These are phyloP conservation scores for Chytriomyces hyalinus DNA, from an alignment of 192 early-diverging fungal genomes.

Conservation along the genomic window DNA sequence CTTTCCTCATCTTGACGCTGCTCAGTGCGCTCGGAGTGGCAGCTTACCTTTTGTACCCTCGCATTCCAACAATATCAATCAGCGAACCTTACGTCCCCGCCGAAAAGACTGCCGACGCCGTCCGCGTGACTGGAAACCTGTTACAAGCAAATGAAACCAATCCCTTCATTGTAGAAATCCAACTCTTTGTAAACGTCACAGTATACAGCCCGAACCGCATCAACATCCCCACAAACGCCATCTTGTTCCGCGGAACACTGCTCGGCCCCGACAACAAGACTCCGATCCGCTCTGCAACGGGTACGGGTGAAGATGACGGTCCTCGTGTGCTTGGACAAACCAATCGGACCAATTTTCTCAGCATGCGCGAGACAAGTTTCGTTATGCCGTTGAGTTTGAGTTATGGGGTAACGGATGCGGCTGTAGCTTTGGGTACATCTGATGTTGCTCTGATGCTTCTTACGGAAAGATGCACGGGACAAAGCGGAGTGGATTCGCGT, in stretches of 20 bases:
- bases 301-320: background rate
- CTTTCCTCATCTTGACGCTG: background rate
- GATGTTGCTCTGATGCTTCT: background rate
- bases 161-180: slow-evolving; percentile 14
- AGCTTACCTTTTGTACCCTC: slow-evolving; percentile 19
- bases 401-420: background rate
- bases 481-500: background rate
- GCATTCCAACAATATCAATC: slow-evolving; percentile 3
- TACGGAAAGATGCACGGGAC: background rate
- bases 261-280: background rate
- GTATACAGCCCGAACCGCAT: slow-evolving; percentile 6
- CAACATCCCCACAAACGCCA: background rate
- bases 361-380: background rate
- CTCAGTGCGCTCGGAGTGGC: slow-evolving; percentile 10
- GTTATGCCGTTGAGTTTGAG: background rate
- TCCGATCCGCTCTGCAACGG: background rate
- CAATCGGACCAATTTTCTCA: background rate
- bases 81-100: slow-evolving; percentile 9
- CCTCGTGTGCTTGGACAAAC: background rate
- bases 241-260: slow-evolving; percentile 2
- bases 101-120: background rate
- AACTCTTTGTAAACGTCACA: slow-evolving; percentile 5
- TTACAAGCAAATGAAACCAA: background rate
- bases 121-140: background rate
- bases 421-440: background rate